Base-by-base conservation (phyloP, 2,329 filamentous ascomycete genomes). In the Colletotrichum musae region DNA sequence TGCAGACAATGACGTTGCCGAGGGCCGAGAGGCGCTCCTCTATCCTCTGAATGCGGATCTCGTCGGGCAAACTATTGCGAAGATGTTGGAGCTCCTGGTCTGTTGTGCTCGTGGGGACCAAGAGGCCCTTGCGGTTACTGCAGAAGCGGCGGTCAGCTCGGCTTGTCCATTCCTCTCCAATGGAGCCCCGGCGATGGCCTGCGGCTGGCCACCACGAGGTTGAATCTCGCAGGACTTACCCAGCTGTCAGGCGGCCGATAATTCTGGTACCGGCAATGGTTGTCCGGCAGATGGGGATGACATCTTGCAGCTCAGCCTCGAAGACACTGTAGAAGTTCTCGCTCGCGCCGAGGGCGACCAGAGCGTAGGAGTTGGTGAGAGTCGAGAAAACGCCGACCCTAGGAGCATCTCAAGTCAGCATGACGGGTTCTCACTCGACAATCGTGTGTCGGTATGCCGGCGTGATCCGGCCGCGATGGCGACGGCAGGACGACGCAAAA, bases 311-410 rank as follows among this genome's bases (percentile, higher is more conserved):
- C 86, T 99, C 96, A 72, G 95, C 92, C 87, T 99, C 96, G 85
- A 99, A 98, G 80, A 98, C 90, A 86, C 94, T 95, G 91, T 98
- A 98, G 84, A 99, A 99, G 89, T 98, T 98, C 87, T 98, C 95
- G 78, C 94, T 97, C 76, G 94, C 95, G 79, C 96, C 96, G 74
- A 97, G 90, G 73, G 95, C 95, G 76, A 98, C 94, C 77, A 99
- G 88, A 76, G 95, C 94, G 83, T 97, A 99, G 70, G 94, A 95
- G 85, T 99, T 99, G 75, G 96, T 99, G 80, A 99, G 92, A 71
- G 94, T 97, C 71, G 95, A 85, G 83, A 99, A 99, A 79, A 98
- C 96, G 81, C 96, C 96, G 80, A 99, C 93, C 85, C 95, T 98
- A 77, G 52, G 48, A 18, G 60, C 32, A 36, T 36, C n/a, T 58